Conservation (phyloP, 192 early-diverging fungal species). For the Gigaspora rosea region DNA sequence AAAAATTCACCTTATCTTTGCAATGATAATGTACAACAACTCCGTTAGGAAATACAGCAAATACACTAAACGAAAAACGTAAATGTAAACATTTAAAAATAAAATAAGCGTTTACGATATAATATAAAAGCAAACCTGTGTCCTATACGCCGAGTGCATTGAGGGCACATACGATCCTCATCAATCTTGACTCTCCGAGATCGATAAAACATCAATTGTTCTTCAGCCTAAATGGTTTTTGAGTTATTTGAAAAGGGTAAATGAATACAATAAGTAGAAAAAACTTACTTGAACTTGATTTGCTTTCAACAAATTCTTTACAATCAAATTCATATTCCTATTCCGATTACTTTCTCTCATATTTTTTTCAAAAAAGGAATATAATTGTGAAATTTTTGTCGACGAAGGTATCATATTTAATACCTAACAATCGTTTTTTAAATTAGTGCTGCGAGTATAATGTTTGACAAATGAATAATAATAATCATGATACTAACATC, state of each 20-base stretch:
- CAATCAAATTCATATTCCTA: slow-evolving; percentile 64
- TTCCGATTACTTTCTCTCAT: slow-evolving; percentile 63
- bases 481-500: slow-evolving; percentile 36
- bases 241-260: slow-evolving; percentile 16
- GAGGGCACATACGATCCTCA: slow-evolving; percentile 77
- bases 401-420: slow-evolving; percentile 46
- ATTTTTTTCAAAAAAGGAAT: slow-evolving; percentile 64
- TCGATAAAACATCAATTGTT: slow-evolving; percentile 61
- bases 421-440: slow-evolving; percentile 32
- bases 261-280: not conserved
- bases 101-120: not conserved
- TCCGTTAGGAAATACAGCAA: slow-evolving; percentile 73
- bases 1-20: slow-evolving; percentile 48
- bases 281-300: slow-evolving; percentile 61
- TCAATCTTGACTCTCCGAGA: slow-evolving; percentile 64
- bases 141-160: slow-evolving; percentile 64
- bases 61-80: slow-evolving; percentile 51
- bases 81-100: not conserved
- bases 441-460: not conserved
- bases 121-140: slow-evolving; percentile 49
- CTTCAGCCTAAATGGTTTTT: slow-evolving; percentile 54
- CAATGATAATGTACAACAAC: slow-evolving; percentile 77
- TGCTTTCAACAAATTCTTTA: slow-evolving; percentile 69
- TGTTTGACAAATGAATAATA: no score
- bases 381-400: slow-evolving; percentile 46